Percentiles rank a stretch among this genome's conserved stretches.
Evolutionary conservation across 2,329 filamentous ascomycete genomes (phyloP).

Genomic region (Claviceps cyperi): DNA sequence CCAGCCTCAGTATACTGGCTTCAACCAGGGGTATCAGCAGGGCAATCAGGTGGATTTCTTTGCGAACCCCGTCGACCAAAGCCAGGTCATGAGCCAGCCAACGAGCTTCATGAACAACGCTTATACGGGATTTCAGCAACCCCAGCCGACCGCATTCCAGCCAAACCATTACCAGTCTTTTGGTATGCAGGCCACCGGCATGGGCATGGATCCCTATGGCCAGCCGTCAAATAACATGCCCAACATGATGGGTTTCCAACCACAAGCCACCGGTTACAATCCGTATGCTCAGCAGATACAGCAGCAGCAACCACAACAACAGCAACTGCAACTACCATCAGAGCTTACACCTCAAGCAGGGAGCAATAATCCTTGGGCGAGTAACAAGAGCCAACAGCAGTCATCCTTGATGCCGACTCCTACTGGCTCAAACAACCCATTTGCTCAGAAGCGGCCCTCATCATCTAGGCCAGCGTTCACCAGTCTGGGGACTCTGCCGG

Average conservation of each 20-base stretch:
- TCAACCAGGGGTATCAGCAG: conserved; percentile 96
- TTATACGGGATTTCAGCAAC: conserved; percentile 37
- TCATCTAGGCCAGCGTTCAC: conserved; percentile 43
- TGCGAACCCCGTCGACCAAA: conserved; percentile 76
- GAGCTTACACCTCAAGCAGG: conserved; percentile 58
- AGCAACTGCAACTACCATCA: conserved; percentile 16
- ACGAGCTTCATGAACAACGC: conserved; percentile 54
- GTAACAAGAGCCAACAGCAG: conserved; percentile 38
- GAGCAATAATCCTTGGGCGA: conserved; percentile 90
- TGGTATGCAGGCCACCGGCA: conserved; percentile 43
- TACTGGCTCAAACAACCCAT: conserved; percentile 96
- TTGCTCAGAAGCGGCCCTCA: conserved; percentile 61
- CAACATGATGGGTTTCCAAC: conserved; percentile 29
- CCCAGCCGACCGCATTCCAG: conserved; percentile 34
- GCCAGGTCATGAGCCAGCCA: conserved; percentile 60
- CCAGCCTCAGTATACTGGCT: conserved; percentile 70
- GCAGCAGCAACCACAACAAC: conserved; percentile 23
- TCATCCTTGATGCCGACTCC: conserved; percentile 62
- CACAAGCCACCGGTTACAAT: conserved; percentile 39
- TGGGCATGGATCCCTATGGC: conserved; percentile 57
- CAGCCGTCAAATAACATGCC: conserved; percentile 21
- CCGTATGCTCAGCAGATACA: conserved; percentile 33
- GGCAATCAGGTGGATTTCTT: conserved; percentile 94
- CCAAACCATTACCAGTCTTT: conserved; percentile 55
- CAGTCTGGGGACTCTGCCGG: conserved; percentile 60